phyloP scores from a whole-genome alignment of 2,329 filamentous ascomycete species.

The Cytospora piceae region DNA sequence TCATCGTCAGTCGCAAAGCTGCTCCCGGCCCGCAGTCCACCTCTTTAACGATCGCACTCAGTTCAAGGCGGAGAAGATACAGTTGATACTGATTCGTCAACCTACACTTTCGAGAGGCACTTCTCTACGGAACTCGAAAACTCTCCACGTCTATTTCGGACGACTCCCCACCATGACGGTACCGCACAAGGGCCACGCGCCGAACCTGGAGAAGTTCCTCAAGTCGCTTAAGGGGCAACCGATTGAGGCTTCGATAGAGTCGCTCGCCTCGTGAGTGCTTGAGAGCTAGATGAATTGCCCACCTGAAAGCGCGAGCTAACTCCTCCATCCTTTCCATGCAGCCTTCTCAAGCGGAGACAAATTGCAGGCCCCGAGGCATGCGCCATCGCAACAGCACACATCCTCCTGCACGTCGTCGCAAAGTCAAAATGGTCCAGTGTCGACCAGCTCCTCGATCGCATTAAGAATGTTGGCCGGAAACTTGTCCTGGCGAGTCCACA shows the following conservation, averaged over 20 bases:
- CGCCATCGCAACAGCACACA: slow-evolving; percentile 86
- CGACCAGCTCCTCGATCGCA: slow-evolving; percentile 75
- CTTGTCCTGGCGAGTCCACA: slow-evolving; percentile 83
- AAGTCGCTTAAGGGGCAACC: slow-evolving; percentile 75
- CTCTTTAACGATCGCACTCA: neutral
- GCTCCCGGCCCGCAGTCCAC: neutral
- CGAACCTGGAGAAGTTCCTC: slow-evolving; percentile 77
- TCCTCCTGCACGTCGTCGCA: slow-evolving; percentile 85
- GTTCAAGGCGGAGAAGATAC: neutral
- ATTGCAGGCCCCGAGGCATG: slow-evolving; percentile 87
- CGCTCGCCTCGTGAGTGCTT: slow-evolving; percentile 72
- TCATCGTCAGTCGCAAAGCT: neutral
- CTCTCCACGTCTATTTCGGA: neutral
- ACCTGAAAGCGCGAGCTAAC: slow-evolving; percentile 5
- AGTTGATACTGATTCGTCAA: neutral
- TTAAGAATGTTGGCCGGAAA: slow-evolving; percentile 76
- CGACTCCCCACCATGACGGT: slow-evolving; percentile 55
- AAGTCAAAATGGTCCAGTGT: slow-evolving; percentile 79
- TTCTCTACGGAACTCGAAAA: neutral
- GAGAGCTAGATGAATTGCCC: slow-evolving; percentile 9
- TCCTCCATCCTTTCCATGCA: slow-evolving; percentile 42
- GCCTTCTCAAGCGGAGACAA: slow-evolving; percentile 86
- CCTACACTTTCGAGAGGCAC: neutral
- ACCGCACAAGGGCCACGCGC: slow-evolving; percentile 62
- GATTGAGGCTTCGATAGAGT: slow-evolving; percentile 82